Evolutionary conservation across 768 basidiomycete species (phyloP).

Genomic region (Termitomyces titanicus): DNA sequence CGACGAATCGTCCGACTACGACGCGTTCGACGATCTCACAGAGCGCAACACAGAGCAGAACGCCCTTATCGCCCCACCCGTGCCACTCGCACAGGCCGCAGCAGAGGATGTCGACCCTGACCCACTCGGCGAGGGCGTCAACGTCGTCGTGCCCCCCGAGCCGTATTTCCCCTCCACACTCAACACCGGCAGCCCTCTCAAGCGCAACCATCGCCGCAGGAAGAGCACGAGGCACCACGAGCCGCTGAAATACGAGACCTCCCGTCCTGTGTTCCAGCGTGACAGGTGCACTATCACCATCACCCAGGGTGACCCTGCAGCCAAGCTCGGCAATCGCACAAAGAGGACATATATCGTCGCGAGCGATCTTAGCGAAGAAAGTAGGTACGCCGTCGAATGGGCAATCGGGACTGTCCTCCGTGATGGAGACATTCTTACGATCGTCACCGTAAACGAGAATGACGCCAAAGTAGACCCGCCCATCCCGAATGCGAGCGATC

Average conservation of each 20-base stretch:
- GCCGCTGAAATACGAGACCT: slow-evolving; percentile 60
- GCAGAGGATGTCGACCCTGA: slow-evolving; percentile 70
- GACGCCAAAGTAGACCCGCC: slow-evolving; percentile 81
- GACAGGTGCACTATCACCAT: slow-evolving; percentile 91
- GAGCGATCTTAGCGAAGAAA: slow-evolving; percentile 94
- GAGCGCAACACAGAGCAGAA: slow-evolving; percentile 88
- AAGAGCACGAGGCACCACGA: slow-evolving; percentile 65
- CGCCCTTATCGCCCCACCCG: slow-evolving; percentile 41
- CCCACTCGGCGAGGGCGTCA: slow-evolving; percentile 89
- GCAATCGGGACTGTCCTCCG: slow-evolving; percentile 93
- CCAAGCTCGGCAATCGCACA: slow-evolving; percentile 48
- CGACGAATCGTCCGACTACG: slow-evolving; percentile 27
- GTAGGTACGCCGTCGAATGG: slow-evolving; percentile 95
- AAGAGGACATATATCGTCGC: slow-evolving; percentile 81
- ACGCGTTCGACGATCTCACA: slow-evolving; percentile 73
- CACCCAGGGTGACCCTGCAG: slow-evolving; percentile 78
- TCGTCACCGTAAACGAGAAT: slow-evolving; percentile 91
- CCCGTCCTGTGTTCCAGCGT: slow-evolving; percentile 81
- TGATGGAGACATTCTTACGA: slow-evolving; percentile 91
- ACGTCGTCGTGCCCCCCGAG: slow-evolving; percentile 80
- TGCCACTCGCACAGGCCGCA: slow-evolving; percentile 27
- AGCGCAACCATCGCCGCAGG: slow-evolving; percentile 47
- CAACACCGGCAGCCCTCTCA: slow-evolving; percentile 40
- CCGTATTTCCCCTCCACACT: slow-evolving; percentile 79
- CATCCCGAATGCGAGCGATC: slow-evolving; percentile 70